These are phyloP conservation scores for Fonsecaea nubica DNA, from an alignment of 2,329 filamentous ascomycete genomes.

Conservation along the genomic window DNA sequence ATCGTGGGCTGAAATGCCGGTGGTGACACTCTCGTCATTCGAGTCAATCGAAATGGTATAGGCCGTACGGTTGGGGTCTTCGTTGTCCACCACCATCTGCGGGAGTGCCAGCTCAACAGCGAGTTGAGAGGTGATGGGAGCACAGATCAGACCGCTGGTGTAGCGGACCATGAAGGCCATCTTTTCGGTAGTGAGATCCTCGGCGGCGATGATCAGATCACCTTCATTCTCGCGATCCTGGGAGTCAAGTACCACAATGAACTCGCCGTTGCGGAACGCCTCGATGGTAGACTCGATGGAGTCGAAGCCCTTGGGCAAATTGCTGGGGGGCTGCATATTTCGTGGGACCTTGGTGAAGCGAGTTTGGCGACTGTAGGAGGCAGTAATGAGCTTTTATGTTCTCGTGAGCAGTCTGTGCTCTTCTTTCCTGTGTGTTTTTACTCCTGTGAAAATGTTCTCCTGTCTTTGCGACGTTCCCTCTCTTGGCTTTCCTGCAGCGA, in stretches of 20 bases:
- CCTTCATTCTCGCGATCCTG: conserved; percentile 95
- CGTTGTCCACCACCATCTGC: conserved; percentile 79
- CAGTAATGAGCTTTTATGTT: background rate
- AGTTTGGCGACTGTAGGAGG: background rate
- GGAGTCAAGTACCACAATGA: conserved; percentile 94
- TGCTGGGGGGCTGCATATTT: conserved; percentile 27
- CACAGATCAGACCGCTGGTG: conserved; percentile 88
- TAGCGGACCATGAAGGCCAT: conserved; percentile 96
- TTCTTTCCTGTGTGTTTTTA: background rate
- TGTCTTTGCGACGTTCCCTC: background rate
- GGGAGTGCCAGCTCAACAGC: conserved; percentile 77
- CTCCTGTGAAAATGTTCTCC: background rate
- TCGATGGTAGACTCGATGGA: conserved; percentile 43
- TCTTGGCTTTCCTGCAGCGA: background rate
- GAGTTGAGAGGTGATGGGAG: conserved; percentile 74
- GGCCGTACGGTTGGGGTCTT: conserved; percentile 85
- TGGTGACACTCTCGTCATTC: conserved; percentile 73
- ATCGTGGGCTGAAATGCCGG: conserved; percentile 89
- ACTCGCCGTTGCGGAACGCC: conserved; percentile 68
- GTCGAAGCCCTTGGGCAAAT: conserved; percentile 41
- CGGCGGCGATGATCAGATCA: conserved; percentile 92
- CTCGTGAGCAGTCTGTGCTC: background rate
- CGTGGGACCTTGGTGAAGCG: background rate
- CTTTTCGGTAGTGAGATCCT: conserved; percentile 82
- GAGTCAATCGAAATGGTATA: conserved; percentile 92